Conservation (phyloP, 2,329 filamentous ascomycete genomes). For the Fusarium napiforme region DNA sequence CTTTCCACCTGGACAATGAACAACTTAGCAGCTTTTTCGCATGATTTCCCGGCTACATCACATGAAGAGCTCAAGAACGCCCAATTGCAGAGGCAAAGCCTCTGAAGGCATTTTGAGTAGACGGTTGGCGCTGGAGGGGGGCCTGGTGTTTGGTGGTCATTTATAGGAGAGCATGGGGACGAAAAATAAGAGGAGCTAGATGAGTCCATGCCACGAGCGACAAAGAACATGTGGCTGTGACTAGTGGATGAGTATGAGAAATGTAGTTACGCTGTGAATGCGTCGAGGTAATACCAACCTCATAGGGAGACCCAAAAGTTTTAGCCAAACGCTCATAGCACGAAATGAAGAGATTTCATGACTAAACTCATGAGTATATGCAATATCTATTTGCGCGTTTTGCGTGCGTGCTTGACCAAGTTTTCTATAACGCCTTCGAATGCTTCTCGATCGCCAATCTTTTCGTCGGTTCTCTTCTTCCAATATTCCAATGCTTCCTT, state of each 20-base stretch:
- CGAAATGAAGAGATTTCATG: conserved; percentile 37
- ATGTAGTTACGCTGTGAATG: conserved; percentile 42
- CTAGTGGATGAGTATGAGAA: conserved; percentile 32
- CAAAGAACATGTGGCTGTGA: conserved; percentile 18
- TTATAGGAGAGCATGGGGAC: conserved; percentile 28
- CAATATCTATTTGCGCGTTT: conserved; percentile 75
- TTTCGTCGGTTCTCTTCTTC: conserved; percentile 86
- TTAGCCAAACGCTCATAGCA: conserved; percentile 34
- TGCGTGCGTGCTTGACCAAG: conserved; percentile 88
- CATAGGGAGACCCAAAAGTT: conserved; percentile 34
- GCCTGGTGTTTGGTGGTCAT: conserved; percentile 42
- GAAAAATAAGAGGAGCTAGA: conserved; percentile 19
- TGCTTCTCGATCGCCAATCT: conserved; percentile 89
- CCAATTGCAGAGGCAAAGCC: conserved; percentile 31
- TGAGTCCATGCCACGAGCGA: conserved; percentile 12
- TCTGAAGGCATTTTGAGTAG: conserved; percentile 44
- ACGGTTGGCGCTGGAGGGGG: conserved; percentile 43
- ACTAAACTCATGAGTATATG: conserved; percentile 29
- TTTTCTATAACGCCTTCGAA: conserved; percentile 98
- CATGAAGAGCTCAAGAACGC: conserved; percentile 36
- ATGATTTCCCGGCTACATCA: conserved; percentile 39
- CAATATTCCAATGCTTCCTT: conserved; percentile 87
- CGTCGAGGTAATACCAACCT: conserved; percentile 41
- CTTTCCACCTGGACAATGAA: conserved; percentile 20
- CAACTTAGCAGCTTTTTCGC: conserved; percentile 33